Evolutionary conservation across 805 yeast species (phyloP).

Genomic region (Lipomyces oligophaga): DNA sequence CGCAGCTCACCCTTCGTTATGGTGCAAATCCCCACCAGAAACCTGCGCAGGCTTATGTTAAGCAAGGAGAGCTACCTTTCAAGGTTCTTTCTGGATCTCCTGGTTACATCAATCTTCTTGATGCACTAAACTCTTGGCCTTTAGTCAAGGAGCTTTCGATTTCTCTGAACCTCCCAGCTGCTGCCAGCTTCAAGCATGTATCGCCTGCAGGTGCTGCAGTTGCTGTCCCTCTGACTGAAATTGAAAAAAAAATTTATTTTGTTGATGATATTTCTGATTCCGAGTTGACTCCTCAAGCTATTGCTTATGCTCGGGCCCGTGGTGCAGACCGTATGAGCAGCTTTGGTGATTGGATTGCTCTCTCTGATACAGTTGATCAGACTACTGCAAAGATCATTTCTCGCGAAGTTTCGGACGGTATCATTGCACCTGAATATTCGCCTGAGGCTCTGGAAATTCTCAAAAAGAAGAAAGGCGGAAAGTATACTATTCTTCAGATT

Average conservation of each 20-base stretch:
- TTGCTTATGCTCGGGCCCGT: constrained; percentile 98
- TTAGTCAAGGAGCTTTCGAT: constrained; percentile 94
- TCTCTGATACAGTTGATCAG: constrained; percentile 91
- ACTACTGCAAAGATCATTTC: constrained; percentile 97
- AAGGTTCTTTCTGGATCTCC: constrained; percentile 93
- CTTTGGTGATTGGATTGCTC: constrained; percentile 97
- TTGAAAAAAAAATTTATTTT: constrained; percentile 92
- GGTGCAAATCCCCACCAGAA: constrained; percentile 99
- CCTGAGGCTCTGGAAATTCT: constrained; percentile 88
- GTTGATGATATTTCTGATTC: constrained; percentile 78
- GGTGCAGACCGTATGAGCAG: constrained; percentile 99
- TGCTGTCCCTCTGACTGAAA: constrained; percentile 85
- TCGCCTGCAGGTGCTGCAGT: constrained; percentile 99
- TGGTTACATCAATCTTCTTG: constrained; percentile 93
- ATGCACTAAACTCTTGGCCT: constrained; percentile 98
- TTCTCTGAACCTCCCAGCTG: constrained; percentile 92
- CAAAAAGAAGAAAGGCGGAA: constrained; percentile 92
- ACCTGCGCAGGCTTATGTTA: constrained; percentile 95
- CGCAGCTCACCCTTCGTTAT: constrained; percentile 92
- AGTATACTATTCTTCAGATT: constrained; percentile 92
- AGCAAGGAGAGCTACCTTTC: constrained; percentile 86
- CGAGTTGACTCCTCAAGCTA: constrained; percentile 92
- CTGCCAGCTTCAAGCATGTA: constrained; percentile 98
- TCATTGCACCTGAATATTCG: constrained; percentile 94
- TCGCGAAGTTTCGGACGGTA: constrained; percentile 97